Base-by-base conservation (phyloP, 768 basidiomycete genomes). In the Leccinum incarnatum region DNA sequence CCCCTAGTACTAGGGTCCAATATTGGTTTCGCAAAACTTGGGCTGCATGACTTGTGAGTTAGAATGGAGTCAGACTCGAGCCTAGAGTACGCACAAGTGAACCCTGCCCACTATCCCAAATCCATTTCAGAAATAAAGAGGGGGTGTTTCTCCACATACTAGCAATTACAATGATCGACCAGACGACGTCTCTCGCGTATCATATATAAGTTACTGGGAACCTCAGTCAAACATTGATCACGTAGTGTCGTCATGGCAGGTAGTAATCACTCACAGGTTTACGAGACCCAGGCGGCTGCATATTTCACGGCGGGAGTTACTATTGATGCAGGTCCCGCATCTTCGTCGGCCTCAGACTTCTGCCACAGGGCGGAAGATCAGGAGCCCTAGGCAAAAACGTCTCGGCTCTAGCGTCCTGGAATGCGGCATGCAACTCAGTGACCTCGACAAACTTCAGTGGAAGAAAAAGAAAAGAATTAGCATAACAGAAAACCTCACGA, bases 401-500 rank as follows among this genome's bases (percentile, higher is more conserved):
- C 36, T 58, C 54, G n/a, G 69, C 72, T 56, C 72, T 69, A 3
- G 72, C 72, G 23, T 68, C 70, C 29, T 67, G 72, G 42, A 73
- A 73, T 15, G 73, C 72, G 36, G 27, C 19, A 37, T 73, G 72
- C 0, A 73, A 42, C 29, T 62, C 61, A 7, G 19, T 25, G 46
- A 74, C 72, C 46, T 52, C 62, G 60, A 74, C 67, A 56, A 73
- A 73, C 73, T 73, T 55, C 14, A 48, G 23, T 14, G 23, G 23
- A 25, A 25, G 46, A 15, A 37, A 37, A 42, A 21, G 5, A 10
- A 23, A 25, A 12, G 46, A 48, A 12, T 48, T 4, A 25, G 47
- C 47, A 2, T 48, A 23, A 21, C 15, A 23, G 15, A 19, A 42
- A 42, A 42, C 8, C 6, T 23, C 6, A 8, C 23, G 47, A 21